phyloP scores from a whole-genome alignment of 2,329 filamentous ascomycete species.

The Fusarium nanum region DNA sequence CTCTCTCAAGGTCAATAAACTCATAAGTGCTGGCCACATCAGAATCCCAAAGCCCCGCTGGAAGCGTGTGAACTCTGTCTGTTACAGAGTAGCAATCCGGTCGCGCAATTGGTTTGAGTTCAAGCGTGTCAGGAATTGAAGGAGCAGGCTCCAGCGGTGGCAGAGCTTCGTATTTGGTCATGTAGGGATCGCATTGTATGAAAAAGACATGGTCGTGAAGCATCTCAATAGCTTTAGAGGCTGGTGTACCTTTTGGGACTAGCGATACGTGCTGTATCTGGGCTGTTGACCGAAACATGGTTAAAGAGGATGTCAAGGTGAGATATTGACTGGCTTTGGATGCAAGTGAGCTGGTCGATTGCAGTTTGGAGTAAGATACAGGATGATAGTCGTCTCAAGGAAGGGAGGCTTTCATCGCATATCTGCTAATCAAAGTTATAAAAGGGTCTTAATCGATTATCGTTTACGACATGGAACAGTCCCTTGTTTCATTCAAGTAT shows the following conservation, averaged over 20 bases:
- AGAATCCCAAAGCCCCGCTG: constrained; percentile 66
- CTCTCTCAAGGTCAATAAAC: constrained; percentile 61
- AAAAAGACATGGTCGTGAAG: constrained; percentile 66
- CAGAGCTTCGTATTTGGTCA: constrained; percentile 57
- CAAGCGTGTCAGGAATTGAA: constrained; percentile 46
- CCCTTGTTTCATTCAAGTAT: constrained; percentile 2
- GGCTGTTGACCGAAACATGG: constrained; percentile 59
- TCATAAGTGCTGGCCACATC: constrained; percentile 66
- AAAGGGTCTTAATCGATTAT: background rate
- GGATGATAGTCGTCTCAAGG: background rate
- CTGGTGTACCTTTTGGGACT: constrained; percentile 55
- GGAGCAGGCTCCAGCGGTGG: constrained; percentile 30
- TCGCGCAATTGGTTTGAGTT: constrained; percentile 41
- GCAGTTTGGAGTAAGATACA: background rate
- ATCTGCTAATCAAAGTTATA: background rate
- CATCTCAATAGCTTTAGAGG: constrained; percentile 54
- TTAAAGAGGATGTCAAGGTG: background rate
- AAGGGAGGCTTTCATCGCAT: background rate
- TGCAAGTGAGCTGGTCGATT: background rate
- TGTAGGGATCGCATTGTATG: constrained; percentile 64
- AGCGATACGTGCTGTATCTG: constrained; percentile 57
- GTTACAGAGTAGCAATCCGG: constrained; percentile 61
- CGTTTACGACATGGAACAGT: background rate
- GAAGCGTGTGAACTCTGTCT: constrained; percentile 63
- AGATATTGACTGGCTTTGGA: background rate